Evolutionary conservation across 75 land plant genomes (phyloP).

Genomic region (Pinus taeda): DNA sequence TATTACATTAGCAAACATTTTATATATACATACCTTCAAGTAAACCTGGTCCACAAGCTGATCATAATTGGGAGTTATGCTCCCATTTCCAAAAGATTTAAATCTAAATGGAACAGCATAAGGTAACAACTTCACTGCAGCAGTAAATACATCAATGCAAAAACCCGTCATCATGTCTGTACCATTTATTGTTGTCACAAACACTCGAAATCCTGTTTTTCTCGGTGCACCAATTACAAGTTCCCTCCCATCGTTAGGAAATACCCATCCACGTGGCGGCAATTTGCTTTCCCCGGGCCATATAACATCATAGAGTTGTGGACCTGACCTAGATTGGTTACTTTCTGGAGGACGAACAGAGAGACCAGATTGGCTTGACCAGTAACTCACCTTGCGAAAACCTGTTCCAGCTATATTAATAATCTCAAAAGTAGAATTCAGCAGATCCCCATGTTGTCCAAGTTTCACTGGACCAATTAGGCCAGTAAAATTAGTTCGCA

Average conservation of each 20-base stretch:
- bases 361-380: conserved; percentile 39
- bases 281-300: conserved; percentile 44
- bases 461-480: conserved; percentile 42
- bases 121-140: conserved; percentile 61
- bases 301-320: conserved; percentile 25
- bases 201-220: conserved; percentile 43
- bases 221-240: conserved; percentile 20
- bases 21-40: conserved; percentile 6
- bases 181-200: conserved; percentile 32
- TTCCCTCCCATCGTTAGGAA: conserved; percentile 15
- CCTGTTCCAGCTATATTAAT: conserved; percentile 31
- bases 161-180: conserved; percentile 47
- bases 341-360: conserved; percentile 28
- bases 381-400: conserved; percentile 40
- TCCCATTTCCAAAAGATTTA: conserved; percentile 51
- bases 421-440: conserved; percentile 33
- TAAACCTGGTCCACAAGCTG: conserved; percentile 27
- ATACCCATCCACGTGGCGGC: conserved; percentile 34
- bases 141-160: conserved; percentile 70
- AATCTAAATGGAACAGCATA: conserved; percentile 54
- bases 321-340: conserved; percentile 31
- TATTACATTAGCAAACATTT: background rate
- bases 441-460: conserved; percentile 16
- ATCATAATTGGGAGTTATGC: conserved; percentile 39
- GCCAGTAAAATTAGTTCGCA: conserved; percentile 41